A percentile compares a stretch with the other conserved stretches of the same genome.
Evolutionary conservation across 2,329 filamentous ascomycete genomes (phyloP).

Genomic region (Diaporthe batatas): DNA sequence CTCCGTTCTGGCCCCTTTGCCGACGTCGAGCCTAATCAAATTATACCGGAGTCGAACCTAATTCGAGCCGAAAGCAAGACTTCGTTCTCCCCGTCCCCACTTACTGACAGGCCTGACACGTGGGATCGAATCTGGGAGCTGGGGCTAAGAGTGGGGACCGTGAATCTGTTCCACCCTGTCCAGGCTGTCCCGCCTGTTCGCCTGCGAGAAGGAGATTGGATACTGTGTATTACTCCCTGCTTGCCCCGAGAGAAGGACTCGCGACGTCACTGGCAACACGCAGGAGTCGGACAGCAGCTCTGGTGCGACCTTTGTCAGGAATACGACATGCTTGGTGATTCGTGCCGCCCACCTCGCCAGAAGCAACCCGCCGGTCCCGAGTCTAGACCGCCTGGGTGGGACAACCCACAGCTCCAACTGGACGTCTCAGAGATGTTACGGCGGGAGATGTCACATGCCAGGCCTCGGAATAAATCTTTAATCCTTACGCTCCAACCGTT

Average conservation of each 20-base stretch:
- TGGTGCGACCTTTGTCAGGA: slow-evolving; percentile 18
- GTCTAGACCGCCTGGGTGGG: not conserved
- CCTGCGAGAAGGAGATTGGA: not conserved
- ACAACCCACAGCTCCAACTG: not conserved
- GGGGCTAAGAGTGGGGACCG: slow-evolving; percentile 7
- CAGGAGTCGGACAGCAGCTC: slow-evolving; percentile 1
- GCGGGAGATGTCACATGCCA: not conserved
- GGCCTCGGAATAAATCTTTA: not conserved
- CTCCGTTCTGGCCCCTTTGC: not conserved
- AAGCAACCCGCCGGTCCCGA: not conserved
- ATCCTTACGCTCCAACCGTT: not conserved
- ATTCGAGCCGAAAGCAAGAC: not conserved
- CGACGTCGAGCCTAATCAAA: slow-evolving; percentile 27
- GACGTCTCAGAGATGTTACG: too few species aligned
- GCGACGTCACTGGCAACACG: slow-evolving; percentile 27
- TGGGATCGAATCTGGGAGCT: slow-evolving; percentile 19
- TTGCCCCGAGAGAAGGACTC: not conserved
- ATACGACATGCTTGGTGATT: not conserved
- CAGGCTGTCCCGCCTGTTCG: not conserved
- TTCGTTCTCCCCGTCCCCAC: slow-evolving; percentile 19
- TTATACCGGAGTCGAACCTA: slow-evolving; percentile 23
- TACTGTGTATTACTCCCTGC: slow-evolving; percentile 6
- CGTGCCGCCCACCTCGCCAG: not conserved
- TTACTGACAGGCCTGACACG: slow-evolving; percentile 35
- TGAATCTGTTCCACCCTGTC: slow-evolving; percentile 23